Evolutionary conservation across 2,329 filamentous ascomycete species (phyloP), one percentile per base, ranked within the genome.

Genomic region (Colletotrichum gloeosporioides): DNA sequence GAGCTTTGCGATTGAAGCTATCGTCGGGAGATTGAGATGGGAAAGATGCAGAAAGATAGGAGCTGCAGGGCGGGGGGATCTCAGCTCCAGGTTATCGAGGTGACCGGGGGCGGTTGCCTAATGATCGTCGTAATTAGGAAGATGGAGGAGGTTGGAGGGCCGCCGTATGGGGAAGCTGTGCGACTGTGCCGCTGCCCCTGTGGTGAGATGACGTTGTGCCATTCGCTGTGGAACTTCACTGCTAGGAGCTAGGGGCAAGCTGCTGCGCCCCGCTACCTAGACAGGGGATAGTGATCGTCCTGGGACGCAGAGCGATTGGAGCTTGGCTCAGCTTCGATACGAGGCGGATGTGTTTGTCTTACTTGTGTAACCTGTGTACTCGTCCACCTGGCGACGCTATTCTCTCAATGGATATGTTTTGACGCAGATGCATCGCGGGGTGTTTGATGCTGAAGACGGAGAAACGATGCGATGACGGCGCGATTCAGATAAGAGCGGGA

Each of bases 181-280:
- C 55, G 49, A 39, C 69, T 36, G 57, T 61, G 57, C 70, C 73
- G 64, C 39, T 64, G 44, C 57, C 73, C 70, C 65, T 73, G 49
- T 65, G 70, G 22, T 39, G 36, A 36, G 59, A 73, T 69, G 73
- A 73, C 70, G 73, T 69, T 69, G 64, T 25, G 64, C n/a, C 16
- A 76, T 76, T 76, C 73, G 44, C 59, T 27, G 34, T 61, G 34
- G 18, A 27, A 53, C 44, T 27, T 31, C 64, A 55, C 64, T 29
- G 36, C n/a, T 36, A 15, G 3, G 18, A 68, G 65, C 27, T 57
- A 68, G 65, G 73, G 69, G 69, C 31, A n/a, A 75, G 73, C 73
- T 75, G 55, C 73, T 75, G 69, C 73, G 73, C 73, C 73, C 44
- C 44, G 44, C 44, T 53, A 53, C n/a, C n/a, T 25, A 25, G n/a